Percentiles rank a stretch among this genome's conserved stretches.
These are phyloP conservation scores for Globisporangium takayamanum DNA, from an alignment of 352 stramenopile genomes.

Conservation along the genomic window DNA sequence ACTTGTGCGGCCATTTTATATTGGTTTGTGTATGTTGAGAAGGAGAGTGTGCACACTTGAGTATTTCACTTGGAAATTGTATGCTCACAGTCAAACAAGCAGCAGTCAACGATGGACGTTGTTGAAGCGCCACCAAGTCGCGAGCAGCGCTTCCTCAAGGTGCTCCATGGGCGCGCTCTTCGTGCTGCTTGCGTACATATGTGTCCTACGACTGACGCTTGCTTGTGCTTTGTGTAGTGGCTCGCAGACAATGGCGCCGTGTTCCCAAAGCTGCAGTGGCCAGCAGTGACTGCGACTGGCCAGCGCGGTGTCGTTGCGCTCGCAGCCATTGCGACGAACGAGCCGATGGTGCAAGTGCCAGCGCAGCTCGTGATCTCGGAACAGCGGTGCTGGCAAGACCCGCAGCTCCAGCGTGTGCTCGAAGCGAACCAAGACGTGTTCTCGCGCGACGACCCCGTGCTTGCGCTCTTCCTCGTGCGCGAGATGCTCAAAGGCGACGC, in stretches of 20 bases:
- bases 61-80: background rate
- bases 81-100: background rate
- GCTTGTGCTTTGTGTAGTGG: constrained; percentile 28
- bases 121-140: constrained; percentile 5
- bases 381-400: constrained; percentile 45
- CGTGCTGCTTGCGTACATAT: no score
- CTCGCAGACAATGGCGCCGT: constrained; percentile 55
- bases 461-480: constrained; percentile 80
- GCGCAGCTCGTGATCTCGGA: constrained; percentile 68
- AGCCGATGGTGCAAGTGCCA: constrained; percentile 71
- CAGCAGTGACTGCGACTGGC: constrained; percentile 34
- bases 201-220: background rate
- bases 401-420: constrained; percentile 37
- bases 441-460: constrained; percentile 68
- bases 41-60: no score
- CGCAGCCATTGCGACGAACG: constrained; percentile 38
- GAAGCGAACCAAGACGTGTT: constrained; percentile 60
- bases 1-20: no score
- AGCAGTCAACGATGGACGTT: no score
- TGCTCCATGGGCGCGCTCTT: constrained; percentile 2
- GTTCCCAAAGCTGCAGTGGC: constrained; percentile 79
- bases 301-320: constrained; percentile 55
- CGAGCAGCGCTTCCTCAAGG: constrained; percentile 48
- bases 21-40: no score
- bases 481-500: constrained; percentile 49